phyloP scores from a whole-genome alignment of 768 basidiomycete genomes.

The Boletus barrowsii region DNA sequence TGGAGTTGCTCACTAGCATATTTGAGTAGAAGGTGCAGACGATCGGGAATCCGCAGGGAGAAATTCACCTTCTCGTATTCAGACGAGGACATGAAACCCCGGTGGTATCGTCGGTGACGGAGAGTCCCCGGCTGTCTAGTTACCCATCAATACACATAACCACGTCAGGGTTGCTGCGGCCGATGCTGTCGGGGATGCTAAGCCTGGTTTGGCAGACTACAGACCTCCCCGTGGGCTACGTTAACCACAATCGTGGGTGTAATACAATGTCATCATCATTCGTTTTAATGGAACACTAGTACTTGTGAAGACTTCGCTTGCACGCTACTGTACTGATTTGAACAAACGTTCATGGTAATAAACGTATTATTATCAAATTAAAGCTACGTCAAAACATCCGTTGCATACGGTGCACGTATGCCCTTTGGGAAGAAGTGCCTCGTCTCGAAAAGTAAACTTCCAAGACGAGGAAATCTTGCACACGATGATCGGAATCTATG shows the following conservation, averaged over 20 bases:
- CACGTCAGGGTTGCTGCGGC: constrained; percentile 14
- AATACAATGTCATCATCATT: background rate
- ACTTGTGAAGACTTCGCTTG: background rate
- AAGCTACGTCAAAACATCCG: constrained; percentile 12
- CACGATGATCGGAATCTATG: constrained; percentile 12
- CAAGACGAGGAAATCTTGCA: constrained; percentile 7
- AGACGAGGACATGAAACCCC: background rate
- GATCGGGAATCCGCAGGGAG: background rate
- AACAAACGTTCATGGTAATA: constrained; percentile 9
- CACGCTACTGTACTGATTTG: background rate
- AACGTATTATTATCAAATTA: constrained; percentile 1
- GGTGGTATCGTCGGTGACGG: background rate
- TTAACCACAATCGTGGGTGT: background rate
- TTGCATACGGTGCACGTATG: constrained; percentile 9
- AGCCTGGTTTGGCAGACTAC: constrained; percentile 4
- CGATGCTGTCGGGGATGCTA: constrained; percentile 15
- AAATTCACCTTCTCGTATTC: background rate
- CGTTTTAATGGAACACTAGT: background rate
- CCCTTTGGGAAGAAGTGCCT: constrained; percentile 15
- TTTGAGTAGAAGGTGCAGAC: background rate
- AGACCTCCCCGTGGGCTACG: background rate
- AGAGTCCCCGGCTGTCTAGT: constrained; percentile 1
- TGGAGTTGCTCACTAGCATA: background rate
- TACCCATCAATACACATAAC: constrained; percentile 4
- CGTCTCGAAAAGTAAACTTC: constrained; percentile 8